These are phyloP conservation scores for Chimonanthus praecox DNA, from an alignment of 164 flowering plant genomes.

Conservation along the genomic window DNA sequence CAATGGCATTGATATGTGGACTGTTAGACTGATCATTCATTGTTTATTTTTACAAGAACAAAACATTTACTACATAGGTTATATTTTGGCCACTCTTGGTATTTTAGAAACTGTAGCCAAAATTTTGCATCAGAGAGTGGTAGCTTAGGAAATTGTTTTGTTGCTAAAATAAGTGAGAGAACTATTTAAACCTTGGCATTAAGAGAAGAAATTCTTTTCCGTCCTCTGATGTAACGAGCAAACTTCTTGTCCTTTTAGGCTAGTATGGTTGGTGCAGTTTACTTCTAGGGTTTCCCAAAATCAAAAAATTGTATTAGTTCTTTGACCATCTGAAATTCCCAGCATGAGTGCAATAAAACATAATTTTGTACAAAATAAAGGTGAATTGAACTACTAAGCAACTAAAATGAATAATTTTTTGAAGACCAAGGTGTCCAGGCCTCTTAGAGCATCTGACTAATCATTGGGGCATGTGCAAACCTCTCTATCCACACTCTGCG, in stretches of 20 bases:
- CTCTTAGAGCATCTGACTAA: too few relatives aligned
- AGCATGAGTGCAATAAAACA: background rate
- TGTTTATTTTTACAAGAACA: too few relatives aligned
- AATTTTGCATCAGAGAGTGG: background rate
- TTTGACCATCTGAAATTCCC: background rate
- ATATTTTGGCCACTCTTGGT: background rate
- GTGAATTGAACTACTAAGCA: background rate
- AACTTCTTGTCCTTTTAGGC: background rate
- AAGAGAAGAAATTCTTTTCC: background rate
- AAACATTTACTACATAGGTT: background rate
- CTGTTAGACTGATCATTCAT: too few relatives aligned
- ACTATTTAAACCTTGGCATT: background rate
- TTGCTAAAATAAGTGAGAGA: background rate
- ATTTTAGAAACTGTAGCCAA: background rate
- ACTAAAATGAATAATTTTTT: background rate
- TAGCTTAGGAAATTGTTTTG: background rate
- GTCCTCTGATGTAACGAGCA: background rate
- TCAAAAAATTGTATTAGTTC: background rate
- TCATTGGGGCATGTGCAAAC: too few relatives aligned
- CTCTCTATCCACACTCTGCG: too few relatives aligned
- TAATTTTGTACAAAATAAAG: background rate
- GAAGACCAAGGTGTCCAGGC: too few relatives aligned
- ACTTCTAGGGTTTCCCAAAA: background rate
- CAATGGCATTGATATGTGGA: too few relatives aligned
- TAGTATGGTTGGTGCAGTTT: background rate